phyloP scores from a whole-genome alignment of 768 basidiomycete species.

The Chlorophyllum brunneum region DNA sequence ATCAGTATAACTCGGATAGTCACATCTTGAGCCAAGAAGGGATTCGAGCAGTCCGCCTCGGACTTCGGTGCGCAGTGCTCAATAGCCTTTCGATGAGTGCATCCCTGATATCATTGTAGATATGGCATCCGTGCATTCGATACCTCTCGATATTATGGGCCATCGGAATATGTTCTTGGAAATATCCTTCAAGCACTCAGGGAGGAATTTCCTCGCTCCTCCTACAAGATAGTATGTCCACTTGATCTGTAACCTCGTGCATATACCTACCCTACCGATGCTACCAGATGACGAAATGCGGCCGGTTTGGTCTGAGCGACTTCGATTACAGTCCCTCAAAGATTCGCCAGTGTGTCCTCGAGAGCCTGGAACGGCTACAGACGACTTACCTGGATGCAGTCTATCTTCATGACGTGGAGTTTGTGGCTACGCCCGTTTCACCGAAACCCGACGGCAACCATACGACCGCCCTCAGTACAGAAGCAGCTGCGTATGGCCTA shows the following conservation, averaged over 20 bases:
- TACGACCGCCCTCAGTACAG: conserved; percentile 45
- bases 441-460: conserved; percentile 55
- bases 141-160: conserved; percentile 77
- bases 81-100: background rate
- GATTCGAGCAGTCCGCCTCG: conserved; percentile 65
- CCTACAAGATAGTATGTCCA: conserved; percentile 63
- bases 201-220: conserved; percentile 70
- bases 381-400: conserved; percentile 79
- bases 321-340: conserved; percentile 75
- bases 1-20: conserved; percentile 60
- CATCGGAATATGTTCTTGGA: conserved; percentile 76
- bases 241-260: background rate
- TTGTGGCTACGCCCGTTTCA: conserved; percentile 50
- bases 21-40: conserved; percentile 54
- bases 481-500: conserved; percentile 64
- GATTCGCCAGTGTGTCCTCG: conserved; percentile 62
- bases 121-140: conserved; percentile 83
- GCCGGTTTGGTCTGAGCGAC: conserved; percentile 60
- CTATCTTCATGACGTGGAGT: conserved; percentile 85
- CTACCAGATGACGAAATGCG: conserved; percentile 79
- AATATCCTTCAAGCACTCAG: conserved; percentile 55
- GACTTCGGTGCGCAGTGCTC: conserved; percentile 53
- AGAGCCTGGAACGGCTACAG: conserved; percentile 64
- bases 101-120: conserved; percentile 32
- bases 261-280: background rate